Base-by-base conservation (phyloP, 257 asterid genomes). In the Datura wrightii region DNA sequence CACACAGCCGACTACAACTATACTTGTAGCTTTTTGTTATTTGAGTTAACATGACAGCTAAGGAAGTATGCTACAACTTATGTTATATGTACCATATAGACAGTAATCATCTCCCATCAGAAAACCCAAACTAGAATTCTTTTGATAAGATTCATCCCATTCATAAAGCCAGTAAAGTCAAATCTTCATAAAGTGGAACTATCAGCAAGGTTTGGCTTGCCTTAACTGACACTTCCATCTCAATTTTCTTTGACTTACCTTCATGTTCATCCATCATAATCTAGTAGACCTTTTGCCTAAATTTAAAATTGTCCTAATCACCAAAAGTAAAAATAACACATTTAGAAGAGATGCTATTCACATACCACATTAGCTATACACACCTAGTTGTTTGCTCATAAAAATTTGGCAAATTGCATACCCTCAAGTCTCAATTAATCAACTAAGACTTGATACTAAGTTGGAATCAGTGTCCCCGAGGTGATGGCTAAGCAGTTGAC, bases 161-260 rank as follows among this genome's bases (percentile, higher is more conserved):
- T 76, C 31, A 76, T 54, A 50, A 36, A 50, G 82, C 46, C 48
- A 76, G 15, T 76, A 31, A 50, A 50, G 8, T 31, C 63, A 8
- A 50, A 50, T 31, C 82, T 50, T 52, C 82, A 50, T 76, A 36
- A 76, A 76, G 82, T 52, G 62, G 63, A 52, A 16, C 82, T 76
- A 76, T 76, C 31, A 8, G 5, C 48, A 76, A 11, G 19, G 24
- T 48, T 48, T 74, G 59, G 48, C 62, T 76, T 0, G 82, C 50
- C 46, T 11, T 8, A 41, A 74, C 15, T 8, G 19, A 39, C 46
- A 7, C 6, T 74, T 74, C 82, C 46, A 76, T 76, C 82, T 76
- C 63, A 52, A 2, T 52, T 76, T 48, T 48, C 24, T 24, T 74
- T 7, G 14, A 74, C 81, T 46, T 74, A 24, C 24, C 44, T 74